Base-by-base conservation (phyloP, 176 grass and related monocot species). In the Urochloa ruziziensis region DNA sequence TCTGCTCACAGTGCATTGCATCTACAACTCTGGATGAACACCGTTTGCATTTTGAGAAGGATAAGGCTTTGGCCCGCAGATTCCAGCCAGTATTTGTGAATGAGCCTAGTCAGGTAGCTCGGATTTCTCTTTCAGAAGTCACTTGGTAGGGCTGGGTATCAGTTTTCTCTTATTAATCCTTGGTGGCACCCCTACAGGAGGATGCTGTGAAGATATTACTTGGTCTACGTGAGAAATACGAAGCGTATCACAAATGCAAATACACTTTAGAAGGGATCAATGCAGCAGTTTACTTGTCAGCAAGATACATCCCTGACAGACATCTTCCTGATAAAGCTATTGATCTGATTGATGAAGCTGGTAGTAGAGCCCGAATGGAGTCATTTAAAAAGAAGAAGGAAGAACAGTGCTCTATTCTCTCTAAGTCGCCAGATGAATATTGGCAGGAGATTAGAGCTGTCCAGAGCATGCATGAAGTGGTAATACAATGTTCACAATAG, bases 361-460 rank as follows among this genome's bases (percentile, higher is more conserved):
- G 97, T 70, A 99, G 97, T 58, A 87, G 87, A 85, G 91, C 97
- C 67, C 90, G 90, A 28, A 99, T 96, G 74, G 93, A 94, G 42
- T 91, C 93, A 46, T 96, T 90, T 85, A 99, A 99, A 86, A 96
- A 65, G 92, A 96, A 90, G 85, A 95, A 87, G 80, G 82, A 96
- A 89, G 91, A 93, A 32, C 87, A 89, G 52, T 88, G 85, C 79
- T 91, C 89, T 80, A 85, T 99, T 43, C 89, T 99, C 58, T 92
- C 77, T 5, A 94, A 99, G 57, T 92, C 96, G 71, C 91, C 96
- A 43, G 91, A 99, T 78, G 93, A 99, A 80, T 96, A 92, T 44
- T 96, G 96, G 96, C 85, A 95, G 83, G 93, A 99, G 81, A 99
- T 99, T 80, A 94, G 85, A 94, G 91, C 93, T 88, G 89, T 96